Percentiles rank a stretch among this genome's conserved stretches.
phyloP scores from a whole-genome alignment of 805 yeast species.

The Wickerhamomyces strasburgensis region DNA sequence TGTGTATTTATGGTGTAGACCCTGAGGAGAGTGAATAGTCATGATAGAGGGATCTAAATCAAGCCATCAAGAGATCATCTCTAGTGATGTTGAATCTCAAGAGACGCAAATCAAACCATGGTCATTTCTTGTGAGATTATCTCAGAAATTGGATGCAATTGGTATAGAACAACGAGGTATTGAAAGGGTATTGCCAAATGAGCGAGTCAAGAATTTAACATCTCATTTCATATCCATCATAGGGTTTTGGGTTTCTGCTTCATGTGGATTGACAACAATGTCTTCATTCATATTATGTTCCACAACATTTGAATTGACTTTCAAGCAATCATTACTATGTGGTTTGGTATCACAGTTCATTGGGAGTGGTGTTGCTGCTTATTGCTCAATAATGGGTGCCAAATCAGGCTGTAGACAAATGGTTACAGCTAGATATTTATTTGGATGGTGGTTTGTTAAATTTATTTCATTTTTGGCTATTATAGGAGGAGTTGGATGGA shows the following conservation, averaged over 20 bases:
- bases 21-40: too few species aligned
- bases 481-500: conserved; percentile 85
- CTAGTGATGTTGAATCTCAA: too few species aligned
- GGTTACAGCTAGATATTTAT: conserved; percentile 74
- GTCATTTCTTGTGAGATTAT: too few species aligned
- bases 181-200: conserved; percentile 64
- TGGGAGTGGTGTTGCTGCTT: conserved; percentile 77
- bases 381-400: conserved; percentile 85
- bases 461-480: conserved; percentile 67
- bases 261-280: conserved; percentile 85
- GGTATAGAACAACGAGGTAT: conserved; percentile 79
- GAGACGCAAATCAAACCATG: too few species aligned
- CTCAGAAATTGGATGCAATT: conserved; percentile 43
- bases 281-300: too few species aligned
- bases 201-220: conserved; percentile 36
- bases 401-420: conserved; percentile 85
- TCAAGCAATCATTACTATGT: conserved; percentile 53
- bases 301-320: conserved; percentile 61
- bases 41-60: too few species aligned
- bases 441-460: conserved; percentile 84
- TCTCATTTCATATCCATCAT: conserved; percentile 39
- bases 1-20: too few species aligned
- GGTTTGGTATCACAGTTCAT: conserved; percentile 60
- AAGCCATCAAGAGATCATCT: too few species aligned
- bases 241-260: conserved; percentile 83